Base-by-base conservation (phyloP, 768 basidiomycete genomes). In the Lactifluus volemus region DNA sequence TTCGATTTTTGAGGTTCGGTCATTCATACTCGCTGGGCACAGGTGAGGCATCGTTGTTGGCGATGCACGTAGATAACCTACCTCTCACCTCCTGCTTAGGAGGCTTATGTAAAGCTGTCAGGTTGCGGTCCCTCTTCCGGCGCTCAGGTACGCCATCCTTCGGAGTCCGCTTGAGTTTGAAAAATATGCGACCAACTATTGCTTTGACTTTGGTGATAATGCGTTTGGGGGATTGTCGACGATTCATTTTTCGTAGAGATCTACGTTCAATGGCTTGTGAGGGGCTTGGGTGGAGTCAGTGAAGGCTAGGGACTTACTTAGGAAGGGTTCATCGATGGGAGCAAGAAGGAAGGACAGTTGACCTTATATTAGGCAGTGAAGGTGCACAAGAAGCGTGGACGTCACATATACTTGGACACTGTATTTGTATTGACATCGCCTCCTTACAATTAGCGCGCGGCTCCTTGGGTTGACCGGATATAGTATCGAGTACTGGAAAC, bases 311-410 rank as follows among this genome's bases (percentile, higher is more conserved):
- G 30, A 49, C 49, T 42, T 34, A 58, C 57, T 9, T 34, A 44
- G 39, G 32, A 32, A 29, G 41, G 30, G 41, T 49, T 42, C n/a
- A 49, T 48, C n/a, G 30, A 42, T 21, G 5, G 49, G 29, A n/a
- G 39, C 6, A 19, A 21, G 30, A 51, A 19, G 41, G 30, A 42
- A 11, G 21, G 9, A 58, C 10, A 4, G 21, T 44, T 51, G 57
- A 42, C 5, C 41, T 58, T 58, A 58, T 58, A 58, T 58, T 58
- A 58, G 57, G 57, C 5, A 58, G 41, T 14, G 57, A 58, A 58
- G 39, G 57, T 44, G 57, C 41, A 51, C 21, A 58, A 58, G 57
- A 42, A 42, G 39, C 41, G 49, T 58, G 57, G 19, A 58, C 49
- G 49, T 58, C 57, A 58, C 57, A 58, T 51, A 51, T 34, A 58